Percentiles rank a stretch among this genome's conserved stretches.
These are phyloP conservation scores for Rhododendron molle DNA, from an alignment of 148 eudicot genomes.

Conservation along the genomic window DNA sequence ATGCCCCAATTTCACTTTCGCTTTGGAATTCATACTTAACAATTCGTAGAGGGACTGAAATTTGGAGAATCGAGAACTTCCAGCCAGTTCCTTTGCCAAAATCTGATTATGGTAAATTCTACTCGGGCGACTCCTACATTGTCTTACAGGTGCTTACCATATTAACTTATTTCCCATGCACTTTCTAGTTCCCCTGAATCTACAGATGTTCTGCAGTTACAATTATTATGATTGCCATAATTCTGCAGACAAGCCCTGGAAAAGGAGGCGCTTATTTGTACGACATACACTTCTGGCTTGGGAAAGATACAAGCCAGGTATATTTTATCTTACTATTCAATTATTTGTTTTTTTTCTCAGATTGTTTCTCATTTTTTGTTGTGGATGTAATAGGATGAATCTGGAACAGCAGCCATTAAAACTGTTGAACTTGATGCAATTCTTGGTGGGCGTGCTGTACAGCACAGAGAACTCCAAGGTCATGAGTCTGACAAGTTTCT, in stretches of 20 bases:
- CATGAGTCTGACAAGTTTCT: conserved; percentile 92
- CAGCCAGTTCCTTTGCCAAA: conserved; percentile 88
- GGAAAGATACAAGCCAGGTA: conserved; percentile 99
- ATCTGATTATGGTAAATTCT: conserved; percentile 92
- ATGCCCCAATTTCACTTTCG: not conserved
- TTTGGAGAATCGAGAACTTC: conserved; percentile 97
- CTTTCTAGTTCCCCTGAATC: not conserved
- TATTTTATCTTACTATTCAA: conserved; percentile 7
- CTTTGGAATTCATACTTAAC: conserved; percentile 47
- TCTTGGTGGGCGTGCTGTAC: conserved; percentile 96
- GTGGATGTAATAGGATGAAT: conserved; percentile 67
- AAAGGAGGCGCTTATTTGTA: conserved; percentile 84
- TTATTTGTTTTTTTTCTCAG: not conserved
- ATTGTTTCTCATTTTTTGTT: conserved; percentile 11
- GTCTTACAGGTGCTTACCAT: conserved; percentile 47
- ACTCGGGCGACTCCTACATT: conserved; percentile 91
- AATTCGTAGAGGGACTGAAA: conserved; percentile 73
- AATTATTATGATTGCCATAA: not conserved
- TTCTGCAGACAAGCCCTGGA: conserved; percentile 74
- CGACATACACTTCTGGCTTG: conserved; percentile 99
- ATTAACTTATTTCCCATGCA: conserved; percentile 1
- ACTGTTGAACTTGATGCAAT: conserved; percentile 89
- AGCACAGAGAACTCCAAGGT: conserved; percentile 92
- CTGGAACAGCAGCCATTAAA: conserved; percentile 97
- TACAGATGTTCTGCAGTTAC: not conserved